These are phyloP conservation scores for Ceratocystis eucalypticola DNA, from an alignment of 2,329 filamentous ascomycete genomes.

Conservation along the genomic window DNA sequence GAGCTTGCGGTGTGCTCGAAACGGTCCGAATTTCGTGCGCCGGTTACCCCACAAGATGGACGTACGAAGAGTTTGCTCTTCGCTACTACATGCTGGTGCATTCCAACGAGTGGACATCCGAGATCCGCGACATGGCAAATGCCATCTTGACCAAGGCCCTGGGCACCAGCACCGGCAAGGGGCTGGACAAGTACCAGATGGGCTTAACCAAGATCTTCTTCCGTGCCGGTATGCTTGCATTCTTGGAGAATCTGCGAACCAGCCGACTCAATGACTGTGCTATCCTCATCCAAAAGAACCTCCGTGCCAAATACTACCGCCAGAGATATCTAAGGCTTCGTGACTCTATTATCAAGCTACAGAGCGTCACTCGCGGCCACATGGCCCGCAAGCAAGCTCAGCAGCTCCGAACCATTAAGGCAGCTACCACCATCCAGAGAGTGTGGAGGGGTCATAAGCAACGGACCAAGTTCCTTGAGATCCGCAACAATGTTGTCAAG, in stretches of 20 bases:
- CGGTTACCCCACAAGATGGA: slow-evolving; percentile 95
- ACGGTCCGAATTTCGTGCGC: slow-evolving; percentile 96
- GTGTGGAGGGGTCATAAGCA: slow-evolving; percentile 91
- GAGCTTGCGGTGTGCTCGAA: slow-evolving; percentile 96
- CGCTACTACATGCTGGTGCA: slow-evolving; percentile 97
- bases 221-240: slow-evolving; percentile 95
- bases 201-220: slow-evolving; percentile 99
- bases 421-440: slow-evolving; percentile 86
- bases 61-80: slow-evolving; percentile 93
- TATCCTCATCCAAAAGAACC: slow-evolving; percentile 97
- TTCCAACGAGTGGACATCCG: slow-evolving; percentile 78
- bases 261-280: slow-evolving; percentile 83
- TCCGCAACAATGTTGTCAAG: slow-evolving; percentile 71
- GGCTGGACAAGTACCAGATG: slow-evolving; percentile 88
- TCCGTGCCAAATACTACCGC: slow-evolving; percentile 89
- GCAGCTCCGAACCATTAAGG: slow-evolving; percentile 68
- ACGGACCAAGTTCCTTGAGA: slow-evolving; percentile 61
- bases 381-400: slow-evolving; percentile 65
- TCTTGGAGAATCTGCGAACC: slow-evolving; percentile 87
- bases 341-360: slow-evolving; percentile 64
- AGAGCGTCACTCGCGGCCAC: slow-evolving; percentile 64
- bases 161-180: slow-evolving; percentile 59
- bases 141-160: slow-evolving; percentile 81
- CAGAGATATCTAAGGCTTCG: slow-evolving; percentile 80
- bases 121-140: slow-evolving; percentile 89